Percentiles rank a stretch among this genome's conserved stretches.
Conservation (phyloP, 441 rosid species). For the Gossypium trilobum region DNA sequence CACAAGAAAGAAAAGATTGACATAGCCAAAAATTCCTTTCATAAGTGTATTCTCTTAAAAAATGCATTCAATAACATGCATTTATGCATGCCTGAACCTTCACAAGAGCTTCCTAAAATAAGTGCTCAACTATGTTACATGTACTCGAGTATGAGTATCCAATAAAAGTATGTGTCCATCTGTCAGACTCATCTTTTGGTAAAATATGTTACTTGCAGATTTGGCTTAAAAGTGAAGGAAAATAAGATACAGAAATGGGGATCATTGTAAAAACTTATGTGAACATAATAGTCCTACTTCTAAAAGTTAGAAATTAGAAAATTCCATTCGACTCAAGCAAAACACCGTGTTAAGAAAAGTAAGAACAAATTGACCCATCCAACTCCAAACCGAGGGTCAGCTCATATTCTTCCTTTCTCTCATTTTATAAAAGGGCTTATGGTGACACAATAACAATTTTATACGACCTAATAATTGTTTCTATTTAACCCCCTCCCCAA, state of each 20-base stretch:
- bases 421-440: neutral
- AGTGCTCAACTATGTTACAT: neutral
- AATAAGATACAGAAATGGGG: neutral
- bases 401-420: neutral
- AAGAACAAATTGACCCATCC: neutral
- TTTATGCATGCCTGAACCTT: neutral
- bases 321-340: neutral
- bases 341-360: neutral
- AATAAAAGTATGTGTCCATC: neutral
- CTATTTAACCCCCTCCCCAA: neutral
- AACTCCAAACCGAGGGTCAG: neutral
- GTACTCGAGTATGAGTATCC: neutral
- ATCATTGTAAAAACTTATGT: neutral
- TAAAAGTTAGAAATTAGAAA: neutral
- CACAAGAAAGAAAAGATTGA: slow-evolving; percentile 1
- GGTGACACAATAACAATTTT: neutral
- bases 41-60: neutral
- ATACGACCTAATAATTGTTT: neutral
- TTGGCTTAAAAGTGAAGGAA: neutral
- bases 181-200: neutral
- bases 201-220: neutral
- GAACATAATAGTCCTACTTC: neutral
- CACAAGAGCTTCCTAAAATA: neutral
- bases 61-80: neutral
- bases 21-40: neutral